phyloP scores from a whole-genome alignment of 2,329 filamentous ascomycete species.

The Monilinia aucupariae region DNA sequence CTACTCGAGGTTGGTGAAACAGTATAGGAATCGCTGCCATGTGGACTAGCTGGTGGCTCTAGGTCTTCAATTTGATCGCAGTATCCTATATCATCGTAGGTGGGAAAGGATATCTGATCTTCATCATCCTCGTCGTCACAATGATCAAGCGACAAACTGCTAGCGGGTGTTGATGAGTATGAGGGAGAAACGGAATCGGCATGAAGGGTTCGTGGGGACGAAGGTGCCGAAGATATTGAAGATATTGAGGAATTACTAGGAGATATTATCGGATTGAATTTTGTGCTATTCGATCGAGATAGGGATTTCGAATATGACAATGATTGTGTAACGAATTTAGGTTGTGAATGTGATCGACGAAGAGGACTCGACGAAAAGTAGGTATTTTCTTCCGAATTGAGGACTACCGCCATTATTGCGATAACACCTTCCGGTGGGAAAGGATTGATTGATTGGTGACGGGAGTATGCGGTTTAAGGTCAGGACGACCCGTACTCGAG shows the following conservation, averaged over 20 bases:
- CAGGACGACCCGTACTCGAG: slow-evolving; percentile 2
- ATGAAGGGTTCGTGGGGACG: slow-evolving; percentile 49
- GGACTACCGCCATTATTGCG: slow-evolving; percentile 34
- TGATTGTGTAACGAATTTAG: slow-evolving; percentile 48
- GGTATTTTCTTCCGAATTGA: slow-evolving; percentile 48
- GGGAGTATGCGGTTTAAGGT: slow-evolving; percentile 13
- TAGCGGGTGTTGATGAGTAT: slow-evolving; percentile 57
- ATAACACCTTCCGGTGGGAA: background rate
- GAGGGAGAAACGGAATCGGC: slow-evolving; percentile 50
- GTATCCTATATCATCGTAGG: slow-evolving; percentile 35
- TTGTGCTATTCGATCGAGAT: slow-evolving; percentile 39
- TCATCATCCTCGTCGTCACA: slow-evolving; percentile 40
- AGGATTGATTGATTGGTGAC: background rate
- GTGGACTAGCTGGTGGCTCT: slow-evolving; percentile 47
- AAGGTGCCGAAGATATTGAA: slow-evolving; percentile 51
- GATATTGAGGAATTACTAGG: slow-evolving; percentile 38
- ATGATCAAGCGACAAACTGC: slow-evolving; percentile 67
- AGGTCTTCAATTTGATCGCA: slow-evolving; percentile 37
- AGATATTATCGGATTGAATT: slow-evolving; percentile 29
- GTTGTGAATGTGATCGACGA: slow-evolving; percentile 56
- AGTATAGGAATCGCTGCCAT: slow-evolving; percentile 49
- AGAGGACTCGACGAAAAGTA: slow-evolving; percentile 51
- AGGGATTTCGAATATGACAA: slow-evolving; percentile 44
- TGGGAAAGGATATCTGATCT: slow-evolving; percentile 37
- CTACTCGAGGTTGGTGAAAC: slow-evolving; percentile 58